Base-by-base conservation (phyloP, 164 flowering plant genomes). In the Stephania japonica region DNA sequence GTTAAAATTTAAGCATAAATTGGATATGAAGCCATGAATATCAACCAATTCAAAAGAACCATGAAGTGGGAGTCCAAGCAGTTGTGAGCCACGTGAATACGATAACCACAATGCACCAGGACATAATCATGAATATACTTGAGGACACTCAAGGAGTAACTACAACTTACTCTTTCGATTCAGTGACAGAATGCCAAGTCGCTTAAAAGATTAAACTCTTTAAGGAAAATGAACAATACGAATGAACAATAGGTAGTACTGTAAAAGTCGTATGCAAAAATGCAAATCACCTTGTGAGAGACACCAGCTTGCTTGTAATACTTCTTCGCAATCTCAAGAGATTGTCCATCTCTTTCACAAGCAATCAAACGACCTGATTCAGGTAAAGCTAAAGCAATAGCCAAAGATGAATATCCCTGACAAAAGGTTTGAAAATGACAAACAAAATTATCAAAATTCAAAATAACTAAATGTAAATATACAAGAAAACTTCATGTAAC, bases 321-420 rank as follows among this genome's bases (percentile, higher is more conserved):
- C 83, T 73, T 87, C 68, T 81, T 85, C 27, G 98, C 98, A 77
- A 92, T 85, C 79, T 87, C 93, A 77, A 94, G 88, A 72, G 84
- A 81, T 66, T 74, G 85, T 70, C 72, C 86, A 83, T 92, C 97
- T 79, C 95, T 82, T 75, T 80, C 84, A 69, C 80, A 80, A 50
- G 84, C 84, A 70, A 80, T 79, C 76, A 82, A 77, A 43, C 73
- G 79, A 74, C 97, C 97, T 59, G 89, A 83, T 77, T 91, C 91
- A 32, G 98, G 97, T 6, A 94, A 85, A 70, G 83, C 97, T 49
- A 94, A 76, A 25, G 98, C 98, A 84, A 92, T 66, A 24, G 98
- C 98, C 79, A 94, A 83, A 8, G 97, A 94, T 5, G 98, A 94
- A 80, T 94, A 94, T 68, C 98, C 98, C 92, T 84, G 91, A 87